Evolutionary conservation across 441 rosid genomes (phyloP), one percentile per base, ranked within the genome.

Genomic region (Aleurites moluccanus): DNA sequence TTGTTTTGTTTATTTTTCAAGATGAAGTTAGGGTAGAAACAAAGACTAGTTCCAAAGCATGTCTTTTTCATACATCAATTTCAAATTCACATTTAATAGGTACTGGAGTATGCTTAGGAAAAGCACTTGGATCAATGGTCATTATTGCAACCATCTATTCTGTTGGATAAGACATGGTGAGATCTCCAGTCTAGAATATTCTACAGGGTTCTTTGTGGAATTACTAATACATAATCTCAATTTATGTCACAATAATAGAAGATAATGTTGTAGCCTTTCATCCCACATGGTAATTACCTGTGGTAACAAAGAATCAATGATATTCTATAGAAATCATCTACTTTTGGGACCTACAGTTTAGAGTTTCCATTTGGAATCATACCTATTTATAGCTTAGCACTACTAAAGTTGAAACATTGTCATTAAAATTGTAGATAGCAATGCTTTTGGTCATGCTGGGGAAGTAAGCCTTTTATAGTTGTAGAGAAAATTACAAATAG

Each of bases 151-250:
- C 49, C 27, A 2, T 4, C 44, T 60, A 30, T 33, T 44, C 3
- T 47, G 27, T 42, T 73, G 76, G 52, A 40, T 56, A 63, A 49
- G 76, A 73, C 68, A 38, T 14, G 18, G 55, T 35, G 35, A 52
- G 69, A 52, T 38, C 6, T 38, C 40, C 14, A 53, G 20, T 49
- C 67, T 11, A 63, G 45, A 15, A n/a, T 20, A 44, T 38, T 72
- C 55, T 62, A 38, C 28, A 38, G 27, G 25, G 47, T 35, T 21
- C 42, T 40, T 61, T 30, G 6, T 52, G 15, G n/a, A 68, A 27
- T 50, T 28, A 25, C 40, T 10, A 23, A 56, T 56, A 23, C 20
- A 49, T 49, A 15, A 49, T 13, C 15, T 49, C 18, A 49, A 11
- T 49, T 49, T 49, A 15, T 15, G 5, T 4, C 53, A 49, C 53